Evolutionary conservation across 164 flowering plant genomes (phyloP).

Genomic region (Tinospora cordifolia): DNA sequence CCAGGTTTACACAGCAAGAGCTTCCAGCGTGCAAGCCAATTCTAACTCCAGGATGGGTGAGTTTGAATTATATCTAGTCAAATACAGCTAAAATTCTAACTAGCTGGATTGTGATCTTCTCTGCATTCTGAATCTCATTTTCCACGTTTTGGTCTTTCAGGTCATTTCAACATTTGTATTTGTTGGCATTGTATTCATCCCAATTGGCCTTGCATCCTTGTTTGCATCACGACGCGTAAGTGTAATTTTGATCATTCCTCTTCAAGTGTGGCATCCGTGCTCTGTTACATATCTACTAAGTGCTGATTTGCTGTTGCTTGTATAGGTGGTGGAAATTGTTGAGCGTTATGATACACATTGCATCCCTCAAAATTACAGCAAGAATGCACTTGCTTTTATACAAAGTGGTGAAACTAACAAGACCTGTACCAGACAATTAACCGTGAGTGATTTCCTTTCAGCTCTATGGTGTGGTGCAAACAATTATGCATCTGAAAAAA

Average conservation of each 20-base stretch:
- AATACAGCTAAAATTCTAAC: not conserved
- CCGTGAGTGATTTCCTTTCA: slow-evolving; percentile 28
- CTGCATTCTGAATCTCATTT: not conserved
- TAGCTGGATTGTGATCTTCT: not conserved
- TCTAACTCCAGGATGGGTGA: slow-evolving; percentile 83
- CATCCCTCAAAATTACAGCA: slow-evolving; percentile 30
- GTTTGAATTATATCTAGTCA: not conserved
- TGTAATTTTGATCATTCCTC: not conserved
- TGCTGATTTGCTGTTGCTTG: not conserved
- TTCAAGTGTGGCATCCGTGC: not conserved
- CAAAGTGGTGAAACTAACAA: slow-evolving; percentile 43
- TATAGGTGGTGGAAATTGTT: slow-evolving; percentile 78
- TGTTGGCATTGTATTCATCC: slow-evolving; percentile 67
- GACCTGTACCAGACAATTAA: slow-evolving; percentile 49
- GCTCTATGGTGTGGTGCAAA: not conserved
- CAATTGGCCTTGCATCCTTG: slow-evolving; percentile 73
- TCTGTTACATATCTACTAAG: not conserved
- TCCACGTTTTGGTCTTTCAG: slow-evolving; percentile 32
- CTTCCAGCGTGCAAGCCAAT: slow-evolving; percentile 95
- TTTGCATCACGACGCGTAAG: slow-evolving; percentile 71
- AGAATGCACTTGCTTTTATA: slow-evolving; percentile 37
- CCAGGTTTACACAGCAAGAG: slow-evolving; percentile 87
- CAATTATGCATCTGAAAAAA: not conserved
- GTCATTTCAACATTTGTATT: slow-evolving; percentile 54
- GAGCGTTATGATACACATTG: slow-evolving; percentile 64